Conservation (phyloP, 2,329 filamentous ascomycete species). For the Pseudofabraea citricarpa region DNA sequence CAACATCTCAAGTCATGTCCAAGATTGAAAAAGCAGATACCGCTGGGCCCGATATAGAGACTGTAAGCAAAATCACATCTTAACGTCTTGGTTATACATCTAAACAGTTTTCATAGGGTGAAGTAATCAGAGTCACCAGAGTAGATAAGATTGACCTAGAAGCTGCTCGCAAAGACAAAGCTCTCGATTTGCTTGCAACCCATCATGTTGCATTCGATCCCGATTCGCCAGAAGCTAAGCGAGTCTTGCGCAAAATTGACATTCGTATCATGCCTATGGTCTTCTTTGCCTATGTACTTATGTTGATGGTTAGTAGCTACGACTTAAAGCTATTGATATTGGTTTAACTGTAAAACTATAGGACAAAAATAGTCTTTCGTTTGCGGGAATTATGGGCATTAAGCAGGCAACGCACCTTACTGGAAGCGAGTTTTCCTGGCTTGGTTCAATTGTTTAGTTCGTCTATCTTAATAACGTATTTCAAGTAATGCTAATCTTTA, state of each 20-base stretch:
- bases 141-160: neutral
- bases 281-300: slow-evolving; percentile 6
- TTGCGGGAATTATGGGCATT: slow-evolving; percentile 4
- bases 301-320: slow-evolving; percentile 1
- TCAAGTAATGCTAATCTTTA: neutral
- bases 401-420: slow-evolving; percentile 1
- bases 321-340: too few species aligned
- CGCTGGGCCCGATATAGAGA: too few species aligned
- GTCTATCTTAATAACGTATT: neutral
- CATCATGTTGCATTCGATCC: slow-evolving; percentile 7
- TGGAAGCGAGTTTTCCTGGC: slow-evolving; percentile 38
- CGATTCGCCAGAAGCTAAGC: slow-evolving; percentile 7
- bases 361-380: slow-evolving; percentile 3
- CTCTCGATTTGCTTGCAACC: neutral
- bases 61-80: too few species aligned
- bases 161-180: slow-evolving; percentile 3
- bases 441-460: slow-evolving; percentile 34
- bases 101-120: too few species aligned
- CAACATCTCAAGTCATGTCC: too few species aligned
- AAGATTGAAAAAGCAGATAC: too few species aligned
- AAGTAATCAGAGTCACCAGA: too few species aligned
- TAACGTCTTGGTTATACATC: too few species aligned
- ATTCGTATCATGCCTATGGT: slow-evolving; percentile 8
- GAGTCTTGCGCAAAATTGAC: slow-evolving; percentile 11
- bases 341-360: neutral